Base-by-base conservation (phyloP, 2,329 filamentous ascomycete genomes). In the Trichoderma cornu-damae region DNA sequence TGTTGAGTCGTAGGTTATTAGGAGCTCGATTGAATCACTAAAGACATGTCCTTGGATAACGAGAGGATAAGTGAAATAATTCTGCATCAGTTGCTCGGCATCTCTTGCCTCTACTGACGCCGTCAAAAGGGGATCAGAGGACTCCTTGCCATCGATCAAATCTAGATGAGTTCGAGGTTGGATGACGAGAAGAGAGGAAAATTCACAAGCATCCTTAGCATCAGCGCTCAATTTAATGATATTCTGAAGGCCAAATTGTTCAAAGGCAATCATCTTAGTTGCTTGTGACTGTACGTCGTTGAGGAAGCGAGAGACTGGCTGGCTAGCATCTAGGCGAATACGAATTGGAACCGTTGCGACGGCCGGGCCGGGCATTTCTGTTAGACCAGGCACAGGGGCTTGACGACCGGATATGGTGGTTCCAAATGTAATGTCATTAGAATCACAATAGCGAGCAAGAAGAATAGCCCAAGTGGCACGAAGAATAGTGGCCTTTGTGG, bases 381-480 rank as follows among this genome's bases (percentile, higher is more conserved):
- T 53, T 1, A 62, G 42, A 5, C 59, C 57, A 9, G 35, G 20
- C 8, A 64, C 50, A n/a, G 56, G 30, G 20, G 62, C 59, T 11
- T 65, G 59, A 11, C 63, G 58, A n/a, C 63, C 61, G 6, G 62
- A 63, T 5, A 64, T 52, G 1, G 61, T 63, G 4, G 60, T 59
- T 7, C 63, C 67, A 22, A 67, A 68, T 4, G 61, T 16, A 2
- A 67, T 48, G 32, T 60, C 61, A 28, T 58, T 57, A 2, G 35
- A 30, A 22, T 56, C 61, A n/a, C 61, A 55, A 37, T 61, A 57
- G 4, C 57, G 51, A 20, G 65, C 59, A 7, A 66, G 56, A 11
- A 63, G 40, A 4, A 62, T 38, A 1, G 62, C 63, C 65, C 65
- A 67, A 2, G 65, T 58, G 16, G 60, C 62, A 34, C 61, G 59